These are phyloP conservation scores for Termitomyces titanicus DNA, from an alignment of 768 basidiomycete species.

Conservation along the genomic window DNA sequence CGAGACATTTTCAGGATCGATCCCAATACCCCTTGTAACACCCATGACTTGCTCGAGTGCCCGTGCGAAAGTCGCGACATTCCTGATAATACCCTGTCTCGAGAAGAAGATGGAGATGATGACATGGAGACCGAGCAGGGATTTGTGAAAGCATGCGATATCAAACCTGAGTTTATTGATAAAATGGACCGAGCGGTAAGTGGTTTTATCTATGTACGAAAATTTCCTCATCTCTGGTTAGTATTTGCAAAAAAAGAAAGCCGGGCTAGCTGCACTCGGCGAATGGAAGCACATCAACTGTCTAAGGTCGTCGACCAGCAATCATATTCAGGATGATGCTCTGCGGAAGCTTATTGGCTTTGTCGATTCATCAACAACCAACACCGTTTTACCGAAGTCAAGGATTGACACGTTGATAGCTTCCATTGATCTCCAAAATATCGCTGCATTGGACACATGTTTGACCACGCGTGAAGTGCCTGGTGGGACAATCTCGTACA, in stretches of 20 bases:
- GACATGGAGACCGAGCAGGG: constrained; percentile 33
- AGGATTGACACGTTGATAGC: constrained; percentile 26
- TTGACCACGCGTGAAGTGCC: constrained; percentile 37
- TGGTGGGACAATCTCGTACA: constrained; percentile 70
- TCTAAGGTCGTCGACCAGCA: constrained; percentile 38
- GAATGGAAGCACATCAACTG: constrained; percentile 89
- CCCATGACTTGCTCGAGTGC: constrained; percentile 89
- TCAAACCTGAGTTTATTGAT: constrained; percentile 41
- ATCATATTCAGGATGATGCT: constrained; percentile 62
- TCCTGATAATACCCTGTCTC: constrained; percentile 22
- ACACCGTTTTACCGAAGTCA: constrained; percentile 5
- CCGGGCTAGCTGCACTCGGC: constrained; percentile 64
- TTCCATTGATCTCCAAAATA: constrained; percentile 47
- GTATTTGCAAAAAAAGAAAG: constrained; percentile 68
- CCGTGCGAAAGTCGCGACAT: constrained; percentile 42
- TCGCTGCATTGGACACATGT: constrained; percentile 31
- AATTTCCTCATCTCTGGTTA: constrained; percentile 23
- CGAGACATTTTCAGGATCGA: constrained; percentile 92
- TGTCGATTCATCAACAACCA: constrained; percentile 1
- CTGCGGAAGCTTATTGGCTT: constrained; percentile 45
- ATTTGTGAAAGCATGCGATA: constrained; percentile 65
- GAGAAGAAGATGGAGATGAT: constrained; percentile 21
- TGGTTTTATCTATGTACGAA: neutral
- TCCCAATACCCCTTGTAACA: constrained; percentile 76
- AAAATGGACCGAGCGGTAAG: constrained; percentile 53